Evolutionary conservation across 2,329 filamentous ascomycete species (phyloP), one percentile per base, ranked within the genome.

Genomic region (Diaporthe citrichinensis): DNA sequence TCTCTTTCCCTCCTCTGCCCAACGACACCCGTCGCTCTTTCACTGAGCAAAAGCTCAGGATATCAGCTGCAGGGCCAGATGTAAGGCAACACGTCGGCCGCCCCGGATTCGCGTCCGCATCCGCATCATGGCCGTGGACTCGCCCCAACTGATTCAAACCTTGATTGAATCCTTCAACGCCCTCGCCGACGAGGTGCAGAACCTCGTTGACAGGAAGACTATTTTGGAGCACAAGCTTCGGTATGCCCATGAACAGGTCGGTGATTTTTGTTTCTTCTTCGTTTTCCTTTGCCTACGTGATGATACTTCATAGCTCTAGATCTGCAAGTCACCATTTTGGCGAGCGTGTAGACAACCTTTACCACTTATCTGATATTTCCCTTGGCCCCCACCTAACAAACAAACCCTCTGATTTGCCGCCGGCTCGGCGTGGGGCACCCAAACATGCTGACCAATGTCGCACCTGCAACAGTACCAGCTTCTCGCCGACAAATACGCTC

Each of bases 401-500:
- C 14, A 17, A 34, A 34, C 28, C 69, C 67, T 61, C 69, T 57
- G 76, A 41, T 67, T 65, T 79, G 59, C 69, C 36, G 41, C 62
- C 36, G n/a, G 68, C 28, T 49, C 41, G 51, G 59, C 36, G 44
- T 55, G 71, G 51, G 44, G 31, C 58, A 34, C 44, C 49, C 58
- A 69, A 46, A 71, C 57, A 55, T 44, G 71, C 57, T 68, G 75
- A 76, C 72, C 72, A 72, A 41, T 25, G 46, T 53, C 61, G 31
- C 75, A 49, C 49, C 49, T 23, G n/a, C 53, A 68, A 79, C 76
- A 93, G 91, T 92, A 92, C 80, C 91, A 93, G 80, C 87, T 88
- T 77, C 84, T 93, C 59, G 91, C 91, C 82, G 91, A 93, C 82
- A 93, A 92, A 85, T 91, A 94, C 90, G 91, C 91, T 73, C 88